Evolutionary conservation across 1,284 basidiomycete species (phyloP).

Genomic region (Trametes pubescens): DNA sequence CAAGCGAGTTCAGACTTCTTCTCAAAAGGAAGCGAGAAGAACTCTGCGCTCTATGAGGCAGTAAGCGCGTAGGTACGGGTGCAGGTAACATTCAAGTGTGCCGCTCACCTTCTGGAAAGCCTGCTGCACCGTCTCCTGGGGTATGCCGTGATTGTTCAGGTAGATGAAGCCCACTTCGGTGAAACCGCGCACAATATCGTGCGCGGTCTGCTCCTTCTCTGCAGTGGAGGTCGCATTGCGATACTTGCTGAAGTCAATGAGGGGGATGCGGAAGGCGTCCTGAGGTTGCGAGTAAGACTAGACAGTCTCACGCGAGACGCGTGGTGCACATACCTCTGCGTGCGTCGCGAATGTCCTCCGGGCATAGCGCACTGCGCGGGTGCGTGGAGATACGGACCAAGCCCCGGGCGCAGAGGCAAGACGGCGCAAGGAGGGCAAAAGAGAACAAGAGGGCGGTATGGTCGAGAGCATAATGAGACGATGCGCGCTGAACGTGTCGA

Average conservation of each 20-base stretch:
- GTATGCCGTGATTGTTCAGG: conserved; percentile 73
- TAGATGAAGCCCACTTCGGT: conserved; percentile 83
- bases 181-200: conserved; percentile 78
- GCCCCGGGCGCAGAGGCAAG: conserved; percentile 3
- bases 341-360: conserved; percentile 31
- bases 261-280: conserved; percentile 60
- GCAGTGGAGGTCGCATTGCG: conserved; percentile 54
- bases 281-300: not conserved
- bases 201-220: conserved; percentile 70
- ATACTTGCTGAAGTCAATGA: conserved; percentile 81
- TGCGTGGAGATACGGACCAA: conserved; percentile 4
- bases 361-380: not conserved
- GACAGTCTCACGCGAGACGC: not conserved
- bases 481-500: not conserved
- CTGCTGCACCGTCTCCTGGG: conserved; percentile 56
- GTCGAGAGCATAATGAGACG: conserved; percentile 9
- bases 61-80: not conserved
- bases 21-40: conserved; percentile 73
- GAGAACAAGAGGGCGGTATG: conserved; percentile 6
- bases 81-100: not conserved
- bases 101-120: conserved; percentile 67
- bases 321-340: conserved; percentile 25
- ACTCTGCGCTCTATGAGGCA: conserved; percentile 66
- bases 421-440: conserved; percentile 19
- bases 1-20: conserved; percentile 75